Percentiles rank a stretch among this genome's conserved stretches.
Conservation (phyloP, 441 rosid species). For the Adansonia grandidieri region DNA sequence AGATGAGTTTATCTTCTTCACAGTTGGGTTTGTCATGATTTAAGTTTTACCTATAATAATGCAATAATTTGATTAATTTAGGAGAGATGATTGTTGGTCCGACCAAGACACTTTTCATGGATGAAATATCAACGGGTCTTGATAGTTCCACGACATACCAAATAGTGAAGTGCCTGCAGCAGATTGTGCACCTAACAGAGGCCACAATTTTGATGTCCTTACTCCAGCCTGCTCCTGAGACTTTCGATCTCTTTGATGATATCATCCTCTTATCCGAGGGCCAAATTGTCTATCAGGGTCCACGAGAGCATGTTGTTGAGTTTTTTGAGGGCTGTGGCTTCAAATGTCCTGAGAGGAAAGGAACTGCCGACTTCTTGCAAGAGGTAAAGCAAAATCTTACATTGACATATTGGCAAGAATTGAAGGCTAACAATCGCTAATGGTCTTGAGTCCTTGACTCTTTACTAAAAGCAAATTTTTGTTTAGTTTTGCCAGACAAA, state of each 20-base stretch:
- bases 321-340: conserved; percentile 85
- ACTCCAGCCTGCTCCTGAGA: conserved; percentile 94
- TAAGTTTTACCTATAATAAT: neutral
- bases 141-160: conserved; percentile 92
- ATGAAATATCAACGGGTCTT: conserved; percentile 95
- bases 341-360: conserved; percentile 86
- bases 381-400: conserved; percentile 52
- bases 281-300: conserved; percentile 81
- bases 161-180: conserved; percentile 87
- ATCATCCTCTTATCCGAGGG: conserved; percentile 79
- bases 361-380: conserved; percentile 92
- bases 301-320: conserved; percentile 61
- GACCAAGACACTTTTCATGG: conserved; percentile 86
- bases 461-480: neutral
- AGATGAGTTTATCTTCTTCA: too few relatives aligned
- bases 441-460: neutral
- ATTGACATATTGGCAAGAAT: neutral
- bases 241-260: conserved; percentile 85
- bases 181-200: conserved; percentile 77
- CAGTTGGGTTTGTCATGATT: too few relatives aligned
- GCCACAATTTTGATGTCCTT: conserved; percentile 82
- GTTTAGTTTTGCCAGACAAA: neutral
- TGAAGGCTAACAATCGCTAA: neutral
- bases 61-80: conserved; percentile 22
- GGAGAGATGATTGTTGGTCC: conserved; percentile 99